phyloP scores from a whole-genome alignment of 75 land plant species.

The Selaginella moellendorffii region DNA sequence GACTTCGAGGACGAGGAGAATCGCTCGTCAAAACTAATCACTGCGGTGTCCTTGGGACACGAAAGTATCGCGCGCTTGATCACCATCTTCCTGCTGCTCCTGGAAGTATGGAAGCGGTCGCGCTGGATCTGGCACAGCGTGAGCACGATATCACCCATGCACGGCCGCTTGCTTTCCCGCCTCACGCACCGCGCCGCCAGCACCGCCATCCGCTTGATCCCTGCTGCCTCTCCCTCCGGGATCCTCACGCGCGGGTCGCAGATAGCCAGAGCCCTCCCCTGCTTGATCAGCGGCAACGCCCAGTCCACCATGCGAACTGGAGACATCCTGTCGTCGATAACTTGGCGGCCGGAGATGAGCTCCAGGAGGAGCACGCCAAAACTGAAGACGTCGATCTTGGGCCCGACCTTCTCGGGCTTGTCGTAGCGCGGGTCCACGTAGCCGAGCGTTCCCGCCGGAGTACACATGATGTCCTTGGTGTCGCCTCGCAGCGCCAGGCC shows the following conservation, averaged over 20 bases:
- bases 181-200: not conserved
- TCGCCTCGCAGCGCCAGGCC: not conserved
- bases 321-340: not conserved
- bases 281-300: not conserved
- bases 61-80: no score
- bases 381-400: not conserved
- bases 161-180: not conserved
- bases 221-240: not conserved
- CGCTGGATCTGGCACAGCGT: no score
- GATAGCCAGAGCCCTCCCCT: not conserved
- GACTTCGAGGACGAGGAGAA: no score
- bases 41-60: no score
- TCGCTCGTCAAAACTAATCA: no score
- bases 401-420: not conserved
- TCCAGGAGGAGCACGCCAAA: not conserved
- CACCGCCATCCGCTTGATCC: not conserved
- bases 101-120: not conserved
- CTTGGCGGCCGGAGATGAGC: not conserved
- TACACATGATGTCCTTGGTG: not conserved
- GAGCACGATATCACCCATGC: not conserved
- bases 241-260: not conserved
- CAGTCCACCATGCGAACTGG: not conserved
- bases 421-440: not conserved
- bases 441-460: not conserved
- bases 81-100: not conserved